Base-by-base conservation (phyloP, 805 yeast species). In the Diddensiella transvaalensis region DNA sequence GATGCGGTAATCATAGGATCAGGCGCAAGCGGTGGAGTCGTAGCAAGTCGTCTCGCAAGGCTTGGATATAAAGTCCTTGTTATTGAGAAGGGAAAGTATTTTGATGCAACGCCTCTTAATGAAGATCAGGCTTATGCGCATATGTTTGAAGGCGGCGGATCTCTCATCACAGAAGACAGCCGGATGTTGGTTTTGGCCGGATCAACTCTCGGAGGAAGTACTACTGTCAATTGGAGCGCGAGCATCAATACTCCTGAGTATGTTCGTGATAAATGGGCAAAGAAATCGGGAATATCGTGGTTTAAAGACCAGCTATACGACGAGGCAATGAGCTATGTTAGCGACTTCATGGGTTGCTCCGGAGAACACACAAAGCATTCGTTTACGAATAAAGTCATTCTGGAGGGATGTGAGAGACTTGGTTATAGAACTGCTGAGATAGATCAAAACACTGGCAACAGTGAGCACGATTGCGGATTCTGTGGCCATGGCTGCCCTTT, bases 201-300 rank as follows among this genome's bases (percentile, higher is more conserved):
- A 4, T 54, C 79, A 2, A 75, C 78, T 0, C 73, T 78, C 47
- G 83, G 83, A 4, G 83, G 82, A 11, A 82, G 82, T 4, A 67
- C 78, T 4, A 76, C 82, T 11, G 73, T 78, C 38, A 78, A 78
- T 62, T 78, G 83, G 83, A 71, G 76, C 10, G 81, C 82, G 15
- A 67, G 75, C 49, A 56, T 78, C 47, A 69, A 66, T 35, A 74
- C 82, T 0, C 78, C 78, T 1, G 74, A 71, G 60, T 67, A 68
- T 45, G 77, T 78, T 2, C 70, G 83, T 42, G 62, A 69, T 26
- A 80, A 77, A 55, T 78, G 80, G 80, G 74, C 70, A 33, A 64
- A 71, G 22, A 64, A 61, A n/a, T 35, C 38, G 45, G 77, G 77
- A 0, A 66, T 72, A 8, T 75, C 74, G 11, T 75, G 74, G 67